Base-by-base conservation (phyloP, 1,139 yeast genomes). In the Blastobotrys capitulatus region DNA sequence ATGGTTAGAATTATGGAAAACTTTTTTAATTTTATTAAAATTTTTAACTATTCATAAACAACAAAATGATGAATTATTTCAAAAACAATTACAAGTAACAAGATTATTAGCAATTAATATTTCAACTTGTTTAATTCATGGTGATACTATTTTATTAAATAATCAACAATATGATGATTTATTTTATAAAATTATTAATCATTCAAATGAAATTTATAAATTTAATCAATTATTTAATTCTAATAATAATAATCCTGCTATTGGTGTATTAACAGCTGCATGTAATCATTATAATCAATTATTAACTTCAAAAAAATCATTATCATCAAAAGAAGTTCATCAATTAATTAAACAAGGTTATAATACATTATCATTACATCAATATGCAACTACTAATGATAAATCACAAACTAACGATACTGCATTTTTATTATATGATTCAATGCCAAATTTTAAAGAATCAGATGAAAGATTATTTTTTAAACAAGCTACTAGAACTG, bases 1-100 rank as follows among this genome's bases (percentile, higher is more conserved):
- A 50, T 71, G 75, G 75, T 52, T 60, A 13, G 72, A 69, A 46
- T 56, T 71, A 34, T 70, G 73, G 72, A 60, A 59, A 45, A 60
- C 71, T 2, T 47, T 68, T n/a, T 45, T 66, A 20, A 61, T 63
- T 5, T 50, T 66, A 2, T 44, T 63, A 12, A 55, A 57, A 42
- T 68, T 57, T 45, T 50, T 61, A 15, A 58, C 59, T 42, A 54
- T 61, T n/a, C 45, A 43, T 31, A 15, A 15, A 5, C 25, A 22
- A 5, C 25, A 22, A 7, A 5, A 22, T 7, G 6, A 22, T n/a
- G 25, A 22, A 22, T 22, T 2, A 27, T 15, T 15, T 10, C 15
- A 22, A 39, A 26, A 19, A 15, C 12, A n/a, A 26, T 13, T 54
- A 43, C 58, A 60, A 1, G 26, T 43, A 9, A 56, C 54, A 20